Conservation (phyloP, 805 yeast genomes). For the Suhomyces kilbournensis region DNA sequence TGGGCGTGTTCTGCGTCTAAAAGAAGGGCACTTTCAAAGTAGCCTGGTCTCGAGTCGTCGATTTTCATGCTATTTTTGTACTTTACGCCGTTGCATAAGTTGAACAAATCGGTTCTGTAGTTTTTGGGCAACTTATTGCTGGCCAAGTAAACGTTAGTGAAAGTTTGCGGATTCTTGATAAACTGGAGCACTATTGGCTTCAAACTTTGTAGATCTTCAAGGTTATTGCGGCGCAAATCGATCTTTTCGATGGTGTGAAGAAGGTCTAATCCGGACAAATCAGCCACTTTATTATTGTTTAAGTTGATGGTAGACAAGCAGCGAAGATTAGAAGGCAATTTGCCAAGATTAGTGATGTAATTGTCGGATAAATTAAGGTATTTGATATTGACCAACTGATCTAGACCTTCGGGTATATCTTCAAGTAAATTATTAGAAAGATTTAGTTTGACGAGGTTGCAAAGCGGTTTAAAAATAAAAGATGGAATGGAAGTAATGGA, state of each 20-base stretch:
- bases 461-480: constrained; percentile 37
- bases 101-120: constrained; percentile 53
- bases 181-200: constrained; percentile 37
- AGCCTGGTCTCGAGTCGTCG: constrained; percentile 61
- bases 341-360: constrained; percentile 31
- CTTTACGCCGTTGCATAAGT: constrained; percentile 52
- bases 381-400: constrained; percentile 45
- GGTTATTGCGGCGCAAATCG: constrained; percentile 49
- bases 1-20: constrained; percentile 49
- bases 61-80: constrained; percentile 47
- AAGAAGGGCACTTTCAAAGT: constrained; percentile 55
- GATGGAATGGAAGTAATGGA: constrained; percentile 35
- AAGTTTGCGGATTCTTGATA: constrained; percentile 28
- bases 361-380: constrained; percentile 45
- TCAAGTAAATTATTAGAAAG: constrained; percentile 52
- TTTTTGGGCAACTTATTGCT: constrained; percentile 45
- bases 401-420: constrained; percentile 52
- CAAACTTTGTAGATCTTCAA: constrained; percentile 31
- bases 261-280: constrained; percentile 45
- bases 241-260: constrained; percentile 45
- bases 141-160: constrained; percentile 37
- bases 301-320: constrained; percentile 47
- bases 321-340: constrained; percentile 32
- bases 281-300: constrained; percentile 45
- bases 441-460: constrained; percentile 47